Conservation (phyloP, 1,284 basidiomycete genomes). For the Leccinum subrobustum region DNA sequence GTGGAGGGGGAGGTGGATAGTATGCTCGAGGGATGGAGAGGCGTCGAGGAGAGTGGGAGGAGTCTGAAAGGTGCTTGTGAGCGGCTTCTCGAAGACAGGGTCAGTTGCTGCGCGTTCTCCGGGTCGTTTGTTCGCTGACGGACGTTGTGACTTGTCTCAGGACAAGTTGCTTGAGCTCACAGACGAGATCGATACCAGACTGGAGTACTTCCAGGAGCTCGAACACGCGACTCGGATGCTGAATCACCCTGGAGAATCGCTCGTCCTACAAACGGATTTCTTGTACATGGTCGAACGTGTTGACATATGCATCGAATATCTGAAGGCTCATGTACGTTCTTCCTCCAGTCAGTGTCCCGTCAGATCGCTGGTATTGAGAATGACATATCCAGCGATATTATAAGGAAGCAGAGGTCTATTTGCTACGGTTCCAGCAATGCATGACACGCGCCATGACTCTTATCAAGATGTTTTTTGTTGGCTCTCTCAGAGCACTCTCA, state of each 20-base stretch:
- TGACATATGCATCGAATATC: slow-evolving; percentile 88
- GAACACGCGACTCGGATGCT: slow-evolving; percentile 88
- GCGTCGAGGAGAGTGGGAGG: slow-evolving; percentile 86
- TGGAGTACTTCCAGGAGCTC: slow-evolving; percentile 91
- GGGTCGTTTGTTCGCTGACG: slow-evolving; percentile 1
- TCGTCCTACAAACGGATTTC: slow-evolving; percentile 87
- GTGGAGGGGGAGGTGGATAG: slow-evolving; percentile 72
- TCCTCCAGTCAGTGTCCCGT: neutral
- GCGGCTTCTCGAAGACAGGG: slow-evolving; percentile 82
- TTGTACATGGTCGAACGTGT: slow-evolving; percentile 92
- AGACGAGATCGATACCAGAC: slow-evolving; percentile 70
- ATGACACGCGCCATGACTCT: slow-evolving; percentile 95
- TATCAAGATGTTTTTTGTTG: slow-evolving; percentile 92
- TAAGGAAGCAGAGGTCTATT: slow-evolving; percentile 86
- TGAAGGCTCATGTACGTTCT: slow-evolving; percentile 74
- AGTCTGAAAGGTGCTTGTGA: slow-evolving; percentile 90
- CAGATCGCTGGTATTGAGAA: slow-evolving; percentile 3
- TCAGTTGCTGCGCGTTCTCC: slow-evolving; percentile 32
- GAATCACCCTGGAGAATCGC: slow-evolving; percentile 87
- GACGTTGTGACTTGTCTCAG: slow-evolving; percentile 32
- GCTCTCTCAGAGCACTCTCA: slow-evolving; percentile 72
- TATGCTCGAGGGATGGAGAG: slow-evolving; percentile 81
- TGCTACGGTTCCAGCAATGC: slow-evolving; percentile 93
- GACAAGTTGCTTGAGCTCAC: slow-evolving; percentile 77
- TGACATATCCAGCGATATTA: slow-evolving; percentile 68